Evolutionary conservation across 371 early-diverging fungal genomes (phyloP), one percentile per base, ranked within the genome.

Genomic region (Batrachochytrium dendrobatidis): DNA sequence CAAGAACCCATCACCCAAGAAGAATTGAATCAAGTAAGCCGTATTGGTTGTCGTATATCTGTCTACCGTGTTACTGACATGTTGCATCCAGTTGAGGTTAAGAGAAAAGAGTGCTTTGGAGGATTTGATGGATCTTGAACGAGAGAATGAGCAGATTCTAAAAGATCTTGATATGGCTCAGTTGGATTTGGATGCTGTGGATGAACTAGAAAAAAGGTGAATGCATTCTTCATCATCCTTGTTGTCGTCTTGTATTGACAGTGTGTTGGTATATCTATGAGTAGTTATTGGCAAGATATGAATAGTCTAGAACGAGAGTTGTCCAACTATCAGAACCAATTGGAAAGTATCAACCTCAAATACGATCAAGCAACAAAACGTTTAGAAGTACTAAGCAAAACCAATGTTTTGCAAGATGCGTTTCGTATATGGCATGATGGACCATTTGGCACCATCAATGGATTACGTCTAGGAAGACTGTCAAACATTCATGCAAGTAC

Each of bases 351-450:
- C 46, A 86, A 88, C 53, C 67, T 86, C 39, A 84, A 83, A 62
- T 88, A 87, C 60, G 91, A 89, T 56, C 81, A 84, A 59, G 89
- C 87, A 52, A 74, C 84, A 1, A 72, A 76, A 44, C 87, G 89
- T 62, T 80, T 92, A 24, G 90, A 90, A 30, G 76, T 83, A 59
- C 76, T 96, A 10, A 88, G 90, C 68, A 90, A 86, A 61, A 93
- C 95, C 4, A 92, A 90, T 48, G 92, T 95, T 1, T 91, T 85
- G 73, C 92, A 92, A 64, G 96, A 95, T 66, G 83, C 91, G 0
- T 94, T 94, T 67, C 84, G 86, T 55, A 93, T 94, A 29, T 72
- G 85, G 45, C 87, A 91, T 33, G 87, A 86, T 60, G 92, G 91
- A 0, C 81, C 83, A 15, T 86, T 94, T 67, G 95, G 90, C 15